Evolutionary conservation across 306 rosid species (phyloP), one percentile per base, ranked within the genome.

Genomic region (Dicorynia guianensis): DNA sequence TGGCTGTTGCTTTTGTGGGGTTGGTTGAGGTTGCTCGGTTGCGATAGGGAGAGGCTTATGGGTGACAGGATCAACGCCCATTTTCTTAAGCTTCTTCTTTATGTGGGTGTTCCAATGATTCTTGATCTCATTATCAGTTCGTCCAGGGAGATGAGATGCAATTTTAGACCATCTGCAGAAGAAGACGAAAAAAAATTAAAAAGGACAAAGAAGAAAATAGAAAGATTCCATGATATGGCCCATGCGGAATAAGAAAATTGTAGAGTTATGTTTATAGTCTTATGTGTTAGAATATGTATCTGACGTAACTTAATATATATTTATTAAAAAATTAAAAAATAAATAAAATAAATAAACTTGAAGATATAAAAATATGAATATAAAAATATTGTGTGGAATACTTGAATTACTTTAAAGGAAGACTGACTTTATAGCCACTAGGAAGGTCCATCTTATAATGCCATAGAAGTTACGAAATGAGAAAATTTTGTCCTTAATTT

Each of bases 31-130:
- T 62, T 85, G 84, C 1, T 82, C 88, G 46, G 11, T 78, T 52
- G 42, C 62, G 38, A 38, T 72, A 30, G 85, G 52, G n/a, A 82
- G 87, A 54, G 89, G 87, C 43, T 87, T 84, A 84, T 92, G 97
- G 30, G 92, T 88, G 44, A 82, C 47, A 20, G 97, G 97, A 78
- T 92, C 97, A 79, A 92, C 80, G 6, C 96, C 97, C 92, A 92
- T 88, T 81, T 85, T 90, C 44, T 84, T 90, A 11, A 92, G 86
- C 64, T 92, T 92, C 76, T 92, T 92, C 80, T 92, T 92, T 57
- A 92, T 92, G 85, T 93, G 98, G 35, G 97, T 92, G 42, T 92
- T 92, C 97, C 97, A 92, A 17, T 92, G 97, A 59, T 92, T 92
- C 55, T 92, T 93, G 0, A 93, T 88, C 69, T 93, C 98, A 69